Evolutionary conservation across 2,329 filamentous ascomycete genomes (phyloP).

Genomic region (Exserohilum turcica): DNA sequence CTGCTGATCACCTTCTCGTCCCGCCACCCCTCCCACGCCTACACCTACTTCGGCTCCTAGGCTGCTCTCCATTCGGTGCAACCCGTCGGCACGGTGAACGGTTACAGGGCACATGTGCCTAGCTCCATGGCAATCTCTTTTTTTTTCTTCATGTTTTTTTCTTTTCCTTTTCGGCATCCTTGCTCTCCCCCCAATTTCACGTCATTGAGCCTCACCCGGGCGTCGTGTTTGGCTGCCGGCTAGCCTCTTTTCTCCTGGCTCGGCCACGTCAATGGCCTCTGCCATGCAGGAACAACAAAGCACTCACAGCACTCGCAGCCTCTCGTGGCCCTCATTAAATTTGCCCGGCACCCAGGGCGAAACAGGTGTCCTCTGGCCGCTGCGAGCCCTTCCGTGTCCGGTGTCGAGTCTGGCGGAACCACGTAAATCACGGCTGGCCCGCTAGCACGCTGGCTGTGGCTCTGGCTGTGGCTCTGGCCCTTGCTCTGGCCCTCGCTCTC

Average conservation of each 20-base stretch:
- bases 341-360: slow-evolving; percentile 27
- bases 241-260: slow-evolving; percentile 23
- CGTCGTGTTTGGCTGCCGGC: slow-evolving; percentile 13
- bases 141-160: slow-evolving; percentile 8
- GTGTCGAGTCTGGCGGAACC: slow-evolving; percentile 21
- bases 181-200: slow-evolving; percentile 15
- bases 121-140: slow-evolving; percentile 16
- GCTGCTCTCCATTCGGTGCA: background rate
- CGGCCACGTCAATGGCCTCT: slow-evolving; percentile 44
- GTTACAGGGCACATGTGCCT: slow-evolving; percentile 24
- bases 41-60: no score
- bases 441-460: slow-evolving; percentile 25
- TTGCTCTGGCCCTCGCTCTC: no score
- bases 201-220: slow-evolving; percentile 22
- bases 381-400: slow-evolving; percentile 13
- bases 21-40: no score
- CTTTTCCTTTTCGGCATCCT: slow-evolving; percentile 12
- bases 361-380: slow-evolving; percentile 39
- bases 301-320: slow-evolving; percentile 33
- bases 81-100: slow-evolving; percentile 19
- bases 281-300: slow-evolving; percentile 47
- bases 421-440: slow-evolving; percentile 32
- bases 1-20: slow-evolving; percentile 15
- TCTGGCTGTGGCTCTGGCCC: no score
- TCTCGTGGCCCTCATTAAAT: slow-evolving; percentile 35